These are phyloP conservation scores for Saururus chinensis DNA, from an alignment of 164 flowering plant species.

Conservation along the genomic window DNA sequence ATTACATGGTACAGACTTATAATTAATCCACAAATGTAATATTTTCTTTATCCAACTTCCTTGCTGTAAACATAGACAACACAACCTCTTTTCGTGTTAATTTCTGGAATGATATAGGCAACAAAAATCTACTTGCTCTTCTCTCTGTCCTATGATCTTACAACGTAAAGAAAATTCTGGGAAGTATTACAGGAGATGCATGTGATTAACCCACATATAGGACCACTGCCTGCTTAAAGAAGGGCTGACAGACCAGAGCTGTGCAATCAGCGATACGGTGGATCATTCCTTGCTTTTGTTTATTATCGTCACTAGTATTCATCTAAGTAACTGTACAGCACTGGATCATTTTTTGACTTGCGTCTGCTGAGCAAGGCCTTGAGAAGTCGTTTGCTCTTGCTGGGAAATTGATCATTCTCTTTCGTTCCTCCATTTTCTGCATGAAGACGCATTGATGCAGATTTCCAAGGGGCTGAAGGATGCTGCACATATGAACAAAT, in stretches of 20 bases:
- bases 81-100: not conserved
- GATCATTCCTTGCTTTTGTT: not conserved
- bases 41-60: not conserved
- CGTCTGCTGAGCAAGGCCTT: constrained; percentile 69
- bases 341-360: constrained; percentile 64
- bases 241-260: too few relatives aligned
- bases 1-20: too few relatives aligned
- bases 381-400: constrained; percentile 65
- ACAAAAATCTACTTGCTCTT: not conserved
- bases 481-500: constrained; percentile 24
- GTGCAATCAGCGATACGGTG: not conserved
- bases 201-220: too few relatives aligned
- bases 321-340: constrained; percentile 56
- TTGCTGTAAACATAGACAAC: not conserved
- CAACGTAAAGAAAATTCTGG: not conserved
- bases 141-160: not conserved
- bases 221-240: too few relatives aligned
- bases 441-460: constrained; percentile 54
- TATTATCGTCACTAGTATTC: constrained; percentile 32
- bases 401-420: constrained; percentile 42
- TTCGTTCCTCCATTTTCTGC: constrained; percentile 33
- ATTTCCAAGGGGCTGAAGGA: constrained; percentile 51
- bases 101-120: not conserved
- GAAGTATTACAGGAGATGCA: not conserved
- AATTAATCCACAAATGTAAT: too few relatives aligned